A percentile compares a stretch with the other conserved stretches of the same genome.
These are phyloP conservation scores for Candida ovalis DNA, from an alignment of 805 yeast genomes.

Conservation along the genomic window DNA sequence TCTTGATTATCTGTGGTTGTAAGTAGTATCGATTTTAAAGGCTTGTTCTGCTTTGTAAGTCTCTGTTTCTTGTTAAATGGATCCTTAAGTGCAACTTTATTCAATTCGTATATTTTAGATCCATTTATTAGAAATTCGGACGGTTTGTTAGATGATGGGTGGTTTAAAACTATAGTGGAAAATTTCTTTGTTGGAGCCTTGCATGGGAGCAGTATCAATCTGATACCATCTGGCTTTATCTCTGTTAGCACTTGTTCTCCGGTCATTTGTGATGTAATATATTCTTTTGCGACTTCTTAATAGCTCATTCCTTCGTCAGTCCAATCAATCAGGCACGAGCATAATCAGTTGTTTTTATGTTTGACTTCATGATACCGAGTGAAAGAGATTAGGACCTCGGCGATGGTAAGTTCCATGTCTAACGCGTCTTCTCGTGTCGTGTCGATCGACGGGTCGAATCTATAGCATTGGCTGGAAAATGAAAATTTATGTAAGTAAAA, in stretches of 20 bases:
- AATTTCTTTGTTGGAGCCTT: background rate
- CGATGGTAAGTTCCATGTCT: no score
- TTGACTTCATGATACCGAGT: no score
- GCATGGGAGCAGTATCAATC: slow-evolving; percentile 15
- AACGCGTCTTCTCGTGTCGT: no score
- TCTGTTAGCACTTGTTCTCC: slow-evolving; percentile 3
- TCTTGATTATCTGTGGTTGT: slow-evolving; percentile 17
- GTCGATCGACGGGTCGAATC: background rate
- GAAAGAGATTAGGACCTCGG: no score
- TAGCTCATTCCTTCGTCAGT: no score
- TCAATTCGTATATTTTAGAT: slow-evolving; percentile 36
- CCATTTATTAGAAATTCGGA: slow-evolving; percentile 15
- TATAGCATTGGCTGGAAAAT: background rate
- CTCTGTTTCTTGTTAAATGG: slow-evolving; percentile 26
- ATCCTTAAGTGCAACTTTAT: slow-evolving; percentile 36
- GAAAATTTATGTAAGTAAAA: no score
- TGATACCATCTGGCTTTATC: slow-evolving; percentile 6
- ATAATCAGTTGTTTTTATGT: no score
- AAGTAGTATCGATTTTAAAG: slow-evolving; percentile 40
- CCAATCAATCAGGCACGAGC: no score
- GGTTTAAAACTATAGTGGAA: slow-evolving; percentile 12
- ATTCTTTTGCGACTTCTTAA: background rate
- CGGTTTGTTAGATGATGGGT: slow-evolving; percentile 12
- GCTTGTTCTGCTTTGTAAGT: slow-evolving; percentile 28
- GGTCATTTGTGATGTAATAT: slow-evolving; percentile 6